Percentiles rank a stretch among this genome's conserved stretches.
phyloP scores from a whole-genome alignment of 1,284 basidiomycete genomes.

The Dichomitus squalens region DNA sequence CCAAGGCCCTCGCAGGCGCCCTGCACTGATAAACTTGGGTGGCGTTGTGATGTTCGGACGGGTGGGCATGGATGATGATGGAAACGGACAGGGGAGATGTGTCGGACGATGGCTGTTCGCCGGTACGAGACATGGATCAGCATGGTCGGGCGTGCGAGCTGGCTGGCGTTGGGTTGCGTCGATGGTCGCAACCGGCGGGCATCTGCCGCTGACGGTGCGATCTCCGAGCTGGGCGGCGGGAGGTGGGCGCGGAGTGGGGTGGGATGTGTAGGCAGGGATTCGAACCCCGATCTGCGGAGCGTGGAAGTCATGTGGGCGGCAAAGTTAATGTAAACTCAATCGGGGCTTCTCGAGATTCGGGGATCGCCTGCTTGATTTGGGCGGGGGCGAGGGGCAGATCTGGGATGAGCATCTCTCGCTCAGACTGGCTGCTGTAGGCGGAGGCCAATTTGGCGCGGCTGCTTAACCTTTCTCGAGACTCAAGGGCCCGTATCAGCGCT shows the following conservation, averaged over 20 bases:
- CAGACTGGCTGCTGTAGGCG: conserved; percentile 8
- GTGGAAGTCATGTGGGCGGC: conserved; percentile 26
- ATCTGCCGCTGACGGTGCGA: too few species aligned
- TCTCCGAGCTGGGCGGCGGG: background rate
- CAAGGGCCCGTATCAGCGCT: conserved; percentile 22
- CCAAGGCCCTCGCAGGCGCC: conserved; percentile 10
- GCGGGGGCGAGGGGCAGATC: conserved; percentile 1
- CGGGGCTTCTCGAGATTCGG: conserved; percentile 36
- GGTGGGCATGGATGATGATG: conserved; percentile 11
- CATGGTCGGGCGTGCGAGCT: background rate
- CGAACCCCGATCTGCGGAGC: conserved; percentile 30
- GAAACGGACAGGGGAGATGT: conserved; percentile 6
- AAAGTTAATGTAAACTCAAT: conserved; percentile 37
- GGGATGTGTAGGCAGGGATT: conserved; percentile 9
- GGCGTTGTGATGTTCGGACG: conserved; percentile 16
- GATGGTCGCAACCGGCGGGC: background rate
- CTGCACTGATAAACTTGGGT: conserved; percentile 23
- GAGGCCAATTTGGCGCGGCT: conserved; percentile 8
- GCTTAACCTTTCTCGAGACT: conserved; percentile 24
- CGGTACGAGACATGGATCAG: background rate
- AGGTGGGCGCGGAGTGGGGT: background rate
- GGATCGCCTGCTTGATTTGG: conserved; percentile 34
- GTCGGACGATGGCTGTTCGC: background rate
- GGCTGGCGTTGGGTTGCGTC: background rate
- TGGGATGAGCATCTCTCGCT: conserved; percentile 1